Conservation (phyloP, 352 stramenopile genomes). For the Aphanomyces stellatus region DNA sequence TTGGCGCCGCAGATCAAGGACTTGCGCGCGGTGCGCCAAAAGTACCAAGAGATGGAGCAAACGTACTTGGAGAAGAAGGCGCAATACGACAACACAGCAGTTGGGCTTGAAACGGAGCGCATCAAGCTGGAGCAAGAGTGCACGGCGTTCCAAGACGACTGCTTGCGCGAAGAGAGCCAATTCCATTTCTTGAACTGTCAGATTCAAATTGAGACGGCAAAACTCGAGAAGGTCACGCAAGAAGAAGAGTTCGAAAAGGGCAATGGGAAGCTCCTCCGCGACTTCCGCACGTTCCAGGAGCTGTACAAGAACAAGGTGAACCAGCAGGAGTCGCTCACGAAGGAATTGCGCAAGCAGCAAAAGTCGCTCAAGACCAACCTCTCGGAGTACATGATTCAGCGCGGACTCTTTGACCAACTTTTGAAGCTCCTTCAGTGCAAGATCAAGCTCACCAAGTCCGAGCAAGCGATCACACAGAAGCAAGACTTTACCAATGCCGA, state of each 20-base stretch:
- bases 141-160: constrained; percentile 81
- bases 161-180: constrained; percentile 75
- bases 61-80: constrained; percentile 80
- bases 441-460: constrained; percentile 29
- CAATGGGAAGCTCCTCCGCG: constrained; percentile 60
- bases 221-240: constrained; percentile 75
- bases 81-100: constrained; percentile 84
- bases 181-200: constrained; percentile 81
- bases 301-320: constrained; percentile 88
- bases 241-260: constrained; percentile 85
- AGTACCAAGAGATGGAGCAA: constrained; percentile 87
- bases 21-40: constrained; percentile 76
- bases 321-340: constrained; percentile 85
- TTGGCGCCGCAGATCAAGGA: constrained; percentile 90
- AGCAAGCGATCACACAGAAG: constrained; percentile 22
- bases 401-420: constrained; percentile 79
- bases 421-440: constrained; percentile 76
- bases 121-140: constrained; percentile 88
- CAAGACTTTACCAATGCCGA: constrained; percentile 44
- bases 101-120: constrained; percentile 80
- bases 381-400: constrained; percentile 62
- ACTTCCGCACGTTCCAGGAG: constrained; percentile 84
- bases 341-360: constrained; percentile 87
- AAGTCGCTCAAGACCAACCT: constrained; percentile 81
- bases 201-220: constrained; percentile 56